Evolutionary conservation across 306 rosid species (phyloP).

Genomic region (Clitoria ternatea): DNA sequence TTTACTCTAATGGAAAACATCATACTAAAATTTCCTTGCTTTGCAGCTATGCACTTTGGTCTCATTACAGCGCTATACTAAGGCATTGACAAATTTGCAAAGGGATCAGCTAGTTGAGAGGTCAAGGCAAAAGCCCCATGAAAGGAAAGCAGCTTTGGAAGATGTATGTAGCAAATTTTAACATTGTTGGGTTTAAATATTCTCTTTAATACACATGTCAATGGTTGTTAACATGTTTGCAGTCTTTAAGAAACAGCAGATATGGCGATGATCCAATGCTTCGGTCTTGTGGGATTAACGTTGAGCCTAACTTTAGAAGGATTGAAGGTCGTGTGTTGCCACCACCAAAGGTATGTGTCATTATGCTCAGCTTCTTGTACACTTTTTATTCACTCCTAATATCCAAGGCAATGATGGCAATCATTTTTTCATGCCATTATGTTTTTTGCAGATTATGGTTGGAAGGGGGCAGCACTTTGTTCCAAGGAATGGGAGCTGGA

Average conservation of each 20-base stretch:
- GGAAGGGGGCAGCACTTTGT: constrained; percentile 11
- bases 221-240: constrained; percentile 14
- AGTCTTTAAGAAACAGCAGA: constrained; percentile 34
- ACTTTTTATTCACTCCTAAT: no score
- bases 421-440: neutral
- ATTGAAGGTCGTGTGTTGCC: constrained; percentile 38
- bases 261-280: constrained; percentile 43
- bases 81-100: constrained; percentile 38
- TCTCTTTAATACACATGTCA: no score
- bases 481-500: constrained; percentile 44
- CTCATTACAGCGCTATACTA: constrained; percentile 48
- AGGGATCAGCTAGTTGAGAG: constrained; percentile 40
- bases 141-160: constrained; percentile 25
- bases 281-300: constrained; percentile 31
- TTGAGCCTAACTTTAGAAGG: constrained; percentile 14
- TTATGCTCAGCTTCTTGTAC: neutral
- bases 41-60: constrained; percentile 43
- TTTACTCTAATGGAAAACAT: neutral
- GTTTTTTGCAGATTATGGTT: constrained; percentile 25
- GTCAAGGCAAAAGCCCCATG: constrained; percentile 41
- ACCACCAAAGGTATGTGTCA: constrained; percentile 33
- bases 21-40: neutral
- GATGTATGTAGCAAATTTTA: constrained; percentile 22
- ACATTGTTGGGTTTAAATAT: neutral
- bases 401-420: no score